Conservation (phyloP, 2,329 filamentous ascomycete species). For the Sporothrix brunneoviolacea region DNA sequence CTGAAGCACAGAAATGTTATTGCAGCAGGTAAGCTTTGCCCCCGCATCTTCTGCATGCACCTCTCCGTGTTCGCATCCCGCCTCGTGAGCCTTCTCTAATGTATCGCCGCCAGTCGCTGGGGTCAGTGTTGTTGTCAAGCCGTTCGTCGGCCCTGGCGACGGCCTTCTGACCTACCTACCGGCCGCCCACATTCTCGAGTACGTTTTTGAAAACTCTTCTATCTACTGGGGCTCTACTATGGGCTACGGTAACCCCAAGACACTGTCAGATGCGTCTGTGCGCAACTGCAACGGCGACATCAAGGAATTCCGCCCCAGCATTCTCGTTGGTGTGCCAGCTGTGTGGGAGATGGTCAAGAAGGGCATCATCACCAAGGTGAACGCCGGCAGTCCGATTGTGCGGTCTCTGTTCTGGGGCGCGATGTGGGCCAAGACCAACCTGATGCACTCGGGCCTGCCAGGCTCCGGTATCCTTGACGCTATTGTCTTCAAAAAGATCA, state of each 20-base stretch:
- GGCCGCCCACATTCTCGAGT: conserved; percentile 82
- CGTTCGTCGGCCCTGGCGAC: conserved; percentile 71
- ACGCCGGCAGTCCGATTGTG: conserved; percentile 58
- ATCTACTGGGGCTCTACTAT: conserved; percentile 82
- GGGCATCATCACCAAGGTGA: conserved; percentile 72
- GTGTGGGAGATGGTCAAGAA: conserved; percentile 93
- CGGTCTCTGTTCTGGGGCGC: conserved; percentile 68
- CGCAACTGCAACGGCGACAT: conserved; percentile 86
- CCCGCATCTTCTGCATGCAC: background rate
- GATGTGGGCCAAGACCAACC: conserved; percentile 44
- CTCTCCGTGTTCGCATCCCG: too few species aligned
- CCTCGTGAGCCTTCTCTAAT: too few species aligned
- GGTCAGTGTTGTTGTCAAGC: conserved; percentile 68
- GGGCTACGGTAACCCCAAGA: conserved; percentile 84
- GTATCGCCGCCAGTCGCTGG: conserved; percentile 61
- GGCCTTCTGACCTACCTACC: conserved; percentile 77
- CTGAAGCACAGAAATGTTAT: conserved; percentile 69
- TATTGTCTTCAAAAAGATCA: conserved; percentile 84
- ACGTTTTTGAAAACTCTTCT: conserved; percentile 79
- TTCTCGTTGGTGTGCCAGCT: conserved; percentile 79
- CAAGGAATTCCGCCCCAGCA: conserved; percentile 72
- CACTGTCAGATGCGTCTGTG: conserved; percentile 73
- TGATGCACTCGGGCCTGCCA: conserved; percentile 50
- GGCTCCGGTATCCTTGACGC: conserved; percentile 66
- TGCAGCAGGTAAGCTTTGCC: conserved; percentile 58